A percentile compares a stretch with the other conserved stretches of the same genome.
phyloP scores from a whole-genome alignment of 805 yeast genomes.

The Ogataea paradorogensis region DNA sequence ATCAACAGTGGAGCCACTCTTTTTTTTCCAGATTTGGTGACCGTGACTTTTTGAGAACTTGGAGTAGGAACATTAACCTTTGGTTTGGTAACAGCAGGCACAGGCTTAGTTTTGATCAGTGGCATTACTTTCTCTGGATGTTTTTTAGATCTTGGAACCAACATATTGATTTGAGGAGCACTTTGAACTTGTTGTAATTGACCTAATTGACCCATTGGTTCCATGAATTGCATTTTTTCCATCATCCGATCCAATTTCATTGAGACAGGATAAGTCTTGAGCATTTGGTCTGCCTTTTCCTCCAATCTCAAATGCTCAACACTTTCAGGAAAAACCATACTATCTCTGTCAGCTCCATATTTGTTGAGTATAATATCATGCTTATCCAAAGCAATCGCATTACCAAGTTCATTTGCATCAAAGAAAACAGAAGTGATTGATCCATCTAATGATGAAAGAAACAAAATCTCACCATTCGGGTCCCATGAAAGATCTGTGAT shows the following conservation, averaged over 20 bases:
- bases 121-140: constrained; percentile 30
- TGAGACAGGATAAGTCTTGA: constrained; percentile 17
- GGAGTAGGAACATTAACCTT: constrained; percentile 18
- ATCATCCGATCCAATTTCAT: constrained; percentile 41
- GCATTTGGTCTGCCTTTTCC: constrained; percentile 45
- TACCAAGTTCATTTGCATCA: constrained; percentile 62
- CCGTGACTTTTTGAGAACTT: constrained; percentile 47
- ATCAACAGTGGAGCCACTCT: constrained; percentile 70
- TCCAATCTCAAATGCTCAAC: constrained; percentile 74
- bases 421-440: constrained; percentile 66
- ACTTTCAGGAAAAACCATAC: constrained; percentile 83
- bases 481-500: constrained; percentile 91
- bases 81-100: neutral
- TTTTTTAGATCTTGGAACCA: constrained; percentile 32
- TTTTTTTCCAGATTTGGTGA: constrained; percentile 74
- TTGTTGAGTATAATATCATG: constrained; percentile 69
- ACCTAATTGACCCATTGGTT: constrained; percentile 4
- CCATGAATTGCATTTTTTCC: constrained; percentile 18
- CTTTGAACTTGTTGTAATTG: neutral
- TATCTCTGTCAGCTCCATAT: constrained; percentile 86
- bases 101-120: constrained; percentile 4
- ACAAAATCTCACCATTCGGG: constrained; percentile 73
- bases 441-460: constrained; percentile 81
- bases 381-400: constrained; percentile 55
- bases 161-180: constrained; percentile 23